Evolutionary conservation across 176 grass and related monocot species (phyloP).

Genomic region (Guadua angustifolia): DNA sequence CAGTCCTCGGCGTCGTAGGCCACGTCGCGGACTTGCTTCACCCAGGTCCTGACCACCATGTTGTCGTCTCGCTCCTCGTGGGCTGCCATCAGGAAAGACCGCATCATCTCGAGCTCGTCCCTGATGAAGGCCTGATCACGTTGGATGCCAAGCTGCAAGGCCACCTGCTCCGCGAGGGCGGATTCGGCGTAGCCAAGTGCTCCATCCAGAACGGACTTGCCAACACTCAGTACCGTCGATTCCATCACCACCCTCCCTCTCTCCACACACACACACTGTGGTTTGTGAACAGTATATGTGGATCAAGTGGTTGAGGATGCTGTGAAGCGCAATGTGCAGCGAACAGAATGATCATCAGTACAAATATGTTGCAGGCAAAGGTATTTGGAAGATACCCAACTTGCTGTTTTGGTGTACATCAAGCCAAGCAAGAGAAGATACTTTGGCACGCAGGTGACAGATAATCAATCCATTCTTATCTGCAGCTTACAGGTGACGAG

Average conservation of each 20-base stretch:
- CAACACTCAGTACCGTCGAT: background rate
- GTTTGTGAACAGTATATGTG: background rate
- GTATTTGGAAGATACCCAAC: background rate
- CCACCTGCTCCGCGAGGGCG: background rate
- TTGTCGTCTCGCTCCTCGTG: background rate
- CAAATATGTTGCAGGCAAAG: background rate
- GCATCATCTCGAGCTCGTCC: constrained; percentile 57
- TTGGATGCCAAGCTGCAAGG: constrained; percentile 41
- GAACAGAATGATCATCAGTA: background rate
- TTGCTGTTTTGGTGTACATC: background rate
- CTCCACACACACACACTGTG: background rate
- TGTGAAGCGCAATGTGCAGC: background rate
- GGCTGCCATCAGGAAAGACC: constrained; percentile 21
- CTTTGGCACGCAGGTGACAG: background rate
- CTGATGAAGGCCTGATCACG: constrained; percentile 25
- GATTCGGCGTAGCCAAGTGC: background rate
- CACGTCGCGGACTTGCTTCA: constrained; percentile 53
- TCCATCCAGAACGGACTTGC: constrained; percentile 20
- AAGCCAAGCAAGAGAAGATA: background rate
- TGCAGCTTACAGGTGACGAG: background rate
- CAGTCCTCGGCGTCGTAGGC: constrained; percentile 51
- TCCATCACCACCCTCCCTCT: constrained; percentile 19
- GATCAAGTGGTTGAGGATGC: background rate
- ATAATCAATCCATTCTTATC: background rate
- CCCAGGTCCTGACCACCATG: constrained; percentile 30